Evolutionary conservation across 345 rosid species (phyloP).

Genomic region (Luvunga scandens): DNA sequence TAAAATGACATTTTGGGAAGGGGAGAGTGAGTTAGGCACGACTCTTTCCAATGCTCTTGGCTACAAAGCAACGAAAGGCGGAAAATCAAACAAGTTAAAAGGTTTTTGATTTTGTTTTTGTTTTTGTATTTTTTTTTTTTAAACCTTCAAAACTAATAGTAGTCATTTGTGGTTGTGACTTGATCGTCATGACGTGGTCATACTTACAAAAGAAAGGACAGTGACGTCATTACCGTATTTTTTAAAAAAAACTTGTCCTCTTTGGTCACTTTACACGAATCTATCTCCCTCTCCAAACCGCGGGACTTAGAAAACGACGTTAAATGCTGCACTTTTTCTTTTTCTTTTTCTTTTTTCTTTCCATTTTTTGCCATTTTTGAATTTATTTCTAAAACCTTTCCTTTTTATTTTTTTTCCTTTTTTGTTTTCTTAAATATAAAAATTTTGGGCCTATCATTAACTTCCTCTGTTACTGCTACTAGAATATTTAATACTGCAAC

Average conservation of each 20-base stretch:
- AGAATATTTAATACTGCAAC: neutral
- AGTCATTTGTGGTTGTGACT: neutral
- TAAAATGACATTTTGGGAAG: neutral
- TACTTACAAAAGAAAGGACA: neutral
- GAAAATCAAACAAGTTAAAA: neutral
- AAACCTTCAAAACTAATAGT: no score
- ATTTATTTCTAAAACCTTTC: neutral
- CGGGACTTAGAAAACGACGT: slow-evolving; percentile 22
- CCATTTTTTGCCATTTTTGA: neutral
- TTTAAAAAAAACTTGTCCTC: neutral
- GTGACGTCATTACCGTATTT: slow-evolving; percentile 14
- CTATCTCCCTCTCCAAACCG: neutral
- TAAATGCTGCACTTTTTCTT: neutral
- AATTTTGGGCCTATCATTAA: neutral
- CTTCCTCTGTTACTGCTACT: neutral
- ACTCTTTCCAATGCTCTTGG: neutral
- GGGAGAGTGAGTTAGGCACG: neutral
- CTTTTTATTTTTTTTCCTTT: neutral
- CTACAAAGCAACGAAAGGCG: neutral
- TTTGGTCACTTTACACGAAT: slow-evolving; percentile 5
- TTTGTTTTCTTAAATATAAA: neutral
- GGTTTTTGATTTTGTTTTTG: no score
- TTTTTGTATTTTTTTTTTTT: no score
- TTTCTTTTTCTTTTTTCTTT: neutral
- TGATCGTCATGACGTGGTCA: neutral